These are phyloP conservation scores for Chalciporus chontae DNA, from an alignment of 768 basidiomycete species.

Conservation along the genomic window DNA sequence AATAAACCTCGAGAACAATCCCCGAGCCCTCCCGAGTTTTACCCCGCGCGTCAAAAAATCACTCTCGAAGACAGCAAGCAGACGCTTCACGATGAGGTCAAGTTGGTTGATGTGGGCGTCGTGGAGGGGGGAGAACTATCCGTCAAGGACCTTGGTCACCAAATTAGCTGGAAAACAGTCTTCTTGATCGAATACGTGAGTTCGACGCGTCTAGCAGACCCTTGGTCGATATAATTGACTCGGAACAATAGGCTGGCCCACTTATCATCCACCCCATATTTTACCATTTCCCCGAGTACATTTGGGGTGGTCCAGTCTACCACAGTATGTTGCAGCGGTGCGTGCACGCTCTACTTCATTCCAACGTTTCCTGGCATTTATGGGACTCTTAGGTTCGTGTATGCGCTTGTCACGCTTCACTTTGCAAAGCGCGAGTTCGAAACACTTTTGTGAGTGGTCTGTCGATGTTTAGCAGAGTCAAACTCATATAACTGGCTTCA, in stretches of 20 bases:
- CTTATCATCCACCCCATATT: constrained; percentile 85
- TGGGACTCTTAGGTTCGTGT: constrained; percentile 51
- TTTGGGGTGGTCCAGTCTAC: constrained; percentile 68
- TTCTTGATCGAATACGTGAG: constrained; percentile 95
- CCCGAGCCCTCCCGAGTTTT: constrained; percentile 47
- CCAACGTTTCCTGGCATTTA: neutral
- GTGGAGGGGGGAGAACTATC: constrained; percentile 59
- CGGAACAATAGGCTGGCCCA: constrained; percentile 64
- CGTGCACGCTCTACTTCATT: constrained; percentile 7
- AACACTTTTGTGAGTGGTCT: constrained; percentile 72
- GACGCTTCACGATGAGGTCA: constrained; percentile 58
- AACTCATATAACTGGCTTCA: constrained; percentile 25
- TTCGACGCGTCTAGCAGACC: constrained; percentile 11
- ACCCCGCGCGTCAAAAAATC: constrained; percentile 69
- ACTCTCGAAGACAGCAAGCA: constrained; percentile 59
- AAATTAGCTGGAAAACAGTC: constrained; percentile 84
- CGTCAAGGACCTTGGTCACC: constrained; percentile 89
- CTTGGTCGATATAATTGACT: constrained; percentile 1
- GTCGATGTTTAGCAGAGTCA: neutral
- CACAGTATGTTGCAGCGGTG: constrained; percentile 80
- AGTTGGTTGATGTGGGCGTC: constrained; percentile 56
- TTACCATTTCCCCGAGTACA: constrained; percentile 63
- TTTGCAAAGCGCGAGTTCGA: constrained; percentile 92
- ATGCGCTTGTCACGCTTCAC: constrained; percentile 75
- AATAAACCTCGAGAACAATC: constrained; percentile 1